A percentile compares a stretch with the other conserved stretches of the same genome.
phyloP scores from a whole-genome alignment of 441 rosid genomes.

The Isatis lusitanica region DNA sequence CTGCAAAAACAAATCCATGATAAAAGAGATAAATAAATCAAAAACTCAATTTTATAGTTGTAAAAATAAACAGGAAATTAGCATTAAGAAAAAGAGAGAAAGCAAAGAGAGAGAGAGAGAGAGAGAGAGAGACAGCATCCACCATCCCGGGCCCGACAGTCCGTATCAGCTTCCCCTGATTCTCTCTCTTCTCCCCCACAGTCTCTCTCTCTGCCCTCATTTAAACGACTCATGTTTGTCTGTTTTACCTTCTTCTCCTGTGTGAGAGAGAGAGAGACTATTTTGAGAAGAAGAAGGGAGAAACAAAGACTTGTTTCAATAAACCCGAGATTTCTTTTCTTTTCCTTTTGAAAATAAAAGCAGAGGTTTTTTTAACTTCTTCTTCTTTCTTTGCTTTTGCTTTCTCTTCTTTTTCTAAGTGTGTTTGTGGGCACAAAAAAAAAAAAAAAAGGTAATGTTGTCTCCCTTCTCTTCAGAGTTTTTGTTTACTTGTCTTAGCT shows the following conservation, averaged over 20 bases:
- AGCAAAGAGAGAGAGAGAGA: not conserved
- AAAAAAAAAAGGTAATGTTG: conserved; percentile 6
- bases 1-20: too few relatives aligned
- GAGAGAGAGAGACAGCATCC: conserved; percentile 32
- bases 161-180: conserved; percentile 47
- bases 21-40: not conserved
- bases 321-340: conserved; percentile 35
- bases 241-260: conserved; percentile 18
- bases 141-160: conserved; percentile 38
- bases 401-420: conserved; percentile 35
- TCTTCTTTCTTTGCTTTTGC: conserved; percentile 28
- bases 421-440: conserved; percentile 31
- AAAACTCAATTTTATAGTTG: not conserved
- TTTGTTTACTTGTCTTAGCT: not conserved
- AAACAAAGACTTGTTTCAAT: conserved; percentile 21
- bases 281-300: conserved; percentile 13
- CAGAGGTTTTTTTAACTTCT: not conserved
- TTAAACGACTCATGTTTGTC: conserved; percentile 1
- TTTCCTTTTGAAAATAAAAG: not conserved
- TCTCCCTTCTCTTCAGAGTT: conserved; percentile 19
- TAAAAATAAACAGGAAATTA: not conserved
- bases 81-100: not conserved
- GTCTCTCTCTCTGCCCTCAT: not conserved
- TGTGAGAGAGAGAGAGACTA: conserved; percentile 37
- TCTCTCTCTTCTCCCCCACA: conserved; percentile 32